Percentiles rank a stretch among this genome's conserved stretches.
These are phyloP conservation scores for Saccharomycopsis sp. DNA, from an alignment of 805 yeast genomes.

Conservation along the genomic window DNA sequence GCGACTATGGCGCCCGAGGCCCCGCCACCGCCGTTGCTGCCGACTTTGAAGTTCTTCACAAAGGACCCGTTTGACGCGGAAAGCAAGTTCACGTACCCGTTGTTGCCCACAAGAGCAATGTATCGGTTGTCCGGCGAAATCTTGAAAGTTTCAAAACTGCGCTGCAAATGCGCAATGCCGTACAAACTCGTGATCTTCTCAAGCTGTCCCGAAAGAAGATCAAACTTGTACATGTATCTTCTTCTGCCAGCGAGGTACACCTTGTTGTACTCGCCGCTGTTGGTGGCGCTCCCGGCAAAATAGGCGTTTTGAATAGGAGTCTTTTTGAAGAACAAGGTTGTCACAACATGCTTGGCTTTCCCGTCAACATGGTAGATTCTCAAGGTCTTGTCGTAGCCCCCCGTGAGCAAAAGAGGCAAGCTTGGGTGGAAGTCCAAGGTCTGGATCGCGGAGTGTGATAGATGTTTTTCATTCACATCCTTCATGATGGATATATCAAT, in stretches of 20 bases:
- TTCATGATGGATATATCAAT: slow-evolving; percentile 74
- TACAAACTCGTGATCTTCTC: slow-evolving; percentile 84
- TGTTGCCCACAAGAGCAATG: slow-evolving; percentile 70
- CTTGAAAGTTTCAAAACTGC: slow-evolving; percentile 79
- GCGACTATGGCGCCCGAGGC: slow-evolving; percentile 82
- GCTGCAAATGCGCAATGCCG: slow-evolving; percentile 82
- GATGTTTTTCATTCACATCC: slow-evolving; percentile 70
- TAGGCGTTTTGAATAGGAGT: slow-evolving; percentile 73
- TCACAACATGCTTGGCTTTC: slow-evolving; percentile 66
- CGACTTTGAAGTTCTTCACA: slow-evolving; percentile 72
- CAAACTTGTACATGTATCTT: slow-evolving; percentile 88
- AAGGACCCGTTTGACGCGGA: slow-evolving; percentile 78
- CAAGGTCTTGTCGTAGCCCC: slow-evolving; percentile 86
- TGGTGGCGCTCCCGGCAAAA: slow-evolving; percentile 33
- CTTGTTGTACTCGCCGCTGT: slow-evolving; percentile 36
- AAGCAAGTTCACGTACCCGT: slow-evolving; percentile 85
- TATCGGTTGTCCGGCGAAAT: slow-evolving; percentile 63
- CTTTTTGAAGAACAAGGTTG: slow-evolving; percentile 69
- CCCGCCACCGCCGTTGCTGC: too few relatives aligned
- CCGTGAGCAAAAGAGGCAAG: slow-evolving; percentile 69
- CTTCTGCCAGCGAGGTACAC: slow-evolving; percentile 88
- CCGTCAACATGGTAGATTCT: slow-evolving; percentile 90
- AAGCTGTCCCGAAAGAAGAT: slow-evolving; percentile 59
- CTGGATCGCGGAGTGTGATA: slow-evolving; percentile 77
- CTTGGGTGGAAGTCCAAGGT: slow-evolving; percentile 72